Base-by-base conservation (phyloP, 352 stramenopile genomes). In the Phytophthora lateralis region DNA sequence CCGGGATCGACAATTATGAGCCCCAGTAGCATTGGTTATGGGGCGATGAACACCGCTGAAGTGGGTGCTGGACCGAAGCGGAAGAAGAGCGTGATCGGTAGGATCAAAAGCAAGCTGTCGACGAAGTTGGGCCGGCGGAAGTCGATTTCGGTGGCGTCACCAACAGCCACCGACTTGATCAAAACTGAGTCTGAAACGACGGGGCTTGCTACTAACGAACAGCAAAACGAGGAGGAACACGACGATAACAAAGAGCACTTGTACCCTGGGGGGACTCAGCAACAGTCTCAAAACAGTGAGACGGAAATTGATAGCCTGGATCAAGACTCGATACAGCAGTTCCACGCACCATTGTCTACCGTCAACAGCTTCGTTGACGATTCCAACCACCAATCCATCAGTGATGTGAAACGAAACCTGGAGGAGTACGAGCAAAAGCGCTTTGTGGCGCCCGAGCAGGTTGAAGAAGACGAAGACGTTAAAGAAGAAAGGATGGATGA, bases 101-200 rank as follows among this genome's bases (percentile, higher is more conserved):
- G 69, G n/a, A 76, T 92, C 71, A 90, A 88, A 63, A 90, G 76
- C 42, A 89, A 78, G 21, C 66, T 92, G 34, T 67, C 66, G 2
- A 75, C 44, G 14, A 89, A 80, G 27, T 59, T 91, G 4, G 68
- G 78, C 10, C 71, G 66, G 45, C 76, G 77, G 48, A 81, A 85
- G 30, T 75, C 66, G 7, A 55, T 49, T 11, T 17, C 51, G 15
- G 50, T 60, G 14, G 56, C 38, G 10, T 77, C 73, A 10, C 71
- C 71, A 14, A 71, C 69, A 7, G 62, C 78, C 26, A 62, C 75
- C 18, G 63, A 86, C 59, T 29, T 83, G 27, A 29, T 51, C 29
- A 60, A 46, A 50, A 49, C 8, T 3, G 62, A 78, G 39, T 54
- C 55, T 45, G 58, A 77, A 60, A 26, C 21, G 1, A 35, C 42